These are phyloP conservation scores for Lentinula guzmanii DNA, from an alignment of 768 basidiomycete species.

Conservation along the genomic window DNA sequence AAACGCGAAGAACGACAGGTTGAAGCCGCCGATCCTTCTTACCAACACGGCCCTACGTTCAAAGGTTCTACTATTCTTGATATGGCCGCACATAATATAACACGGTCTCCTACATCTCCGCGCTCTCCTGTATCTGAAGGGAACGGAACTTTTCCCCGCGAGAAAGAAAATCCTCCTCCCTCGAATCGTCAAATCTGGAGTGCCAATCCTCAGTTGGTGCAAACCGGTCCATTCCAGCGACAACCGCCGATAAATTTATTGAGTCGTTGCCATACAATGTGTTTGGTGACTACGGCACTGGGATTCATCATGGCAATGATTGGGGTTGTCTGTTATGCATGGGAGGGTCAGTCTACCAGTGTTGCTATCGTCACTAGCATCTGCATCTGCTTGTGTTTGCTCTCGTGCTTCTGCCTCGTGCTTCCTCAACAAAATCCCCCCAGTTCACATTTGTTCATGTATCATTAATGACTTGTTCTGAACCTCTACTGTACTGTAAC, in stretches of 20 bases:
- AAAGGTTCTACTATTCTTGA: conserved; percentile 5
- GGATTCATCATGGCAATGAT: conserved; percentile 47
- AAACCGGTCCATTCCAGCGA: conserved; percentile 39
- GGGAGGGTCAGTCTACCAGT: conserved; percentile 38
- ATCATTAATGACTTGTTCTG: not conserved
- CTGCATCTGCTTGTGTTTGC: conserved; percentile 30
- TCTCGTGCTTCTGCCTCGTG: conserved; percentile 13
- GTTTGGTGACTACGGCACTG: conserved; percentile 35
- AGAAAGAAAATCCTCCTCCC: conserved; percentile 11
- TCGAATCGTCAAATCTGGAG: conserved; percentile 25
- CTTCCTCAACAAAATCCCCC: conserved; percentile 5
- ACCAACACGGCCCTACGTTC: not conserved
- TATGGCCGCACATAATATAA: conserved; percentile 1
- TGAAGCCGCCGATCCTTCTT: conserved; percentile 13
- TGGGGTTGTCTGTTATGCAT: conserved; percentile 47
- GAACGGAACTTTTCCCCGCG: not conserved
- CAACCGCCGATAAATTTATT: conserved; percentile 40
- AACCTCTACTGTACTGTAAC: not conserved
- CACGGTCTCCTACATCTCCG: conserved; percentile 10
- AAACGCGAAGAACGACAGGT: conserved; percentile 38
- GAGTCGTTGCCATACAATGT: conserved; percentile 41
- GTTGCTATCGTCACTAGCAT: conserved; percentile 38
- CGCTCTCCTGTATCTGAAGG: not conserved
- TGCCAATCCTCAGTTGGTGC: conserved; percentile 43
- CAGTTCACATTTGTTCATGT: not conserved